Evolutionary conservation across 164 flowering plant genomes (phyloP), one percentile per base, ranked within the genome.

Genomic region (Nymphaea colorata): DNA sequence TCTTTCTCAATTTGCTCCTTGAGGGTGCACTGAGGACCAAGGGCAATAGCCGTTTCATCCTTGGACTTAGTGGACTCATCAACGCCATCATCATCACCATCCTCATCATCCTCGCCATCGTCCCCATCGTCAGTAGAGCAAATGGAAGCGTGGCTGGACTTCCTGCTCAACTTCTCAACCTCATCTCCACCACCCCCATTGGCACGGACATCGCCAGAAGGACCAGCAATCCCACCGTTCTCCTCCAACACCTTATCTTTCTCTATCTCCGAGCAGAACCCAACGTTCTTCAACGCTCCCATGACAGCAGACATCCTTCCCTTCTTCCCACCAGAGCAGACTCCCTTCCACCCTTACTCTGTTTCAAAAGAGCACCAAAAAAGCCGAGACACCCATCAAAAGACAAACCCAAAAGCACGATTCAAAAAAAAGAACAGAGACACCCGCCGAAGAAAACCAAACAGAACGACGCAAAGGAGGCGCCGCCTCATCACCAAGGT

Each of bases 1-100:
- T 83, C 86, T 64, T 76, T 79, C 70, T 83, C 86, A 51, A 83
- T 72, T 73, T 81, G 83, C 59, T 83, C 86, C 66, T 83, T 81
- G 59, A 83, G 81, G 62, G 81, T 65, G 64, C 74, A 70, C 66
- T 74, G 84, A 59, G 84, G 84, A 10, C 86, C 86, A 62, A 79
- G 71, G 18, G 67, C 73, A 64, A 75, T 63, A 42, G 76, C 72
- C 18, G 63, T 16, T 2, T 64, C 25, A 36, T 47, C 12, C 41
- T 70, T 55, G 59, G 59, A 55, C 16, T 16, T 10, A 16, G 12
- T 16, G 2, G 59, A 55, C 59, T n/a, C 63, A 11, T 61, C 64
- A 6, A 18, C 67, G 1, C 67, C 81, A 1, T 78, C 78, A 2
- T 78, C 81, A 3, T 76, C 84, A 4, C 69, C 75, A 18, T 25